Evolutionary conservation across 805 yeast genomes (phyloP).

Genomic region (Candida alai): DNA sequence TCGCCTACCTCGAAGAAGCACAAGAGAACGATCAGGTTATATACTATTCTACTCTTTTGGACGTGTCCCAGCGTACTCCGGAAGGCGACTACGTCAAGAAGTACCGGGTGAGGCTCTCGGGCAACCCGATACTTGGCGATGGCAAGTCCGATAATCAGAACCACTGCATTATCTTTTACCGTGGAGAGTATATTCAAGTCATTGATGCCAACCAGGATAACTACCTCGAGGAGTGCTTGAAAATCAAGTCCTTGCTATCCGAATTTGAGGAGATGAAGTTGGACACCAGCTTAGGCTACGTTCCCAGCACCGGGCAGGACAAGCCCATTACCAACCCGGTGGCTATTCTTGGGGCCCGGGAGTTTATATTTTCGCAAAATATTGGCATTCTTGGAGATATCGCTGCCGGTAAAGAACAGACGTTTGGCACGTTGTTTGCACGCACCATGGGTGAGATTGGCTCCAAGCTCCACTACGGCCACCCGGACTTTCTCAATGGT

Average conservation of each 20-base stretch:
- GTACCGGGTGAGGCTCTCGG: slow-evolving; percentile 72
- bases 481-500: slow-evolving; percentile 90
- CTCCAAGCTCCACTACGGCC: slow-evolving; percentile 93
- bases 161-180: slow-evolving; percentile 75
- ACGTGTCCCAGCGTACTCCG: slow-evolving; percentile 43
- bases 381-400: slow-evolving; percentile 92
- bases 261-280: slow-evolving; percentile 82
- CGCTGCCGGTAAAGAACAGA: slow-evolving; percentile 97
- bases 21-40: slow-evolving; percentile 39
- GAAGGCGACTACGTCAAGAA: slow-evolving; percentile 39
- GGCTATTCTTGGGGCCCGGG: slow-evolving; percentile 94
- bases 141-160: slow-evolving; percentile 97
- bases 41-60: slow-evolving; percentile 60
- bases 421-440: slow-evolving; percentile 94
- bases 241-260: slow-evolving; percentile 79
- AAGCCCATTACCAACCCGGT: slow-evolving; percentile 39
- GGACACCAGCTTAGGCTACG: slow-evolving; percentile 46
- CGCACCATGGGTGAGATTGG: slow-evolving; percentile 92
- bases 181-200: slow-evolving; percentile 94
- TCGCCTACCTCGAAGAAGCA: slow-evolving; percentile 54
- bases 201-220: slow-evolving; percentile 97
- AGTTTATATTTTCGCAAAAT: slow-evolving; percentile 89
- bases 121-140: slow-evolving; percentile 93
- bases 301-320: slow-evolving; percentile 43
- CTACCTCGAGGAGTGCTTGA: slow-evolving; percentile 89